Percentiles rank a stretch among this genome's conserved stretches.
Evolutionary conservation across 768 basidiomycete genomes (phyloP).

Genomic region (Hygrophoropsis aurantiaca): DNA sequence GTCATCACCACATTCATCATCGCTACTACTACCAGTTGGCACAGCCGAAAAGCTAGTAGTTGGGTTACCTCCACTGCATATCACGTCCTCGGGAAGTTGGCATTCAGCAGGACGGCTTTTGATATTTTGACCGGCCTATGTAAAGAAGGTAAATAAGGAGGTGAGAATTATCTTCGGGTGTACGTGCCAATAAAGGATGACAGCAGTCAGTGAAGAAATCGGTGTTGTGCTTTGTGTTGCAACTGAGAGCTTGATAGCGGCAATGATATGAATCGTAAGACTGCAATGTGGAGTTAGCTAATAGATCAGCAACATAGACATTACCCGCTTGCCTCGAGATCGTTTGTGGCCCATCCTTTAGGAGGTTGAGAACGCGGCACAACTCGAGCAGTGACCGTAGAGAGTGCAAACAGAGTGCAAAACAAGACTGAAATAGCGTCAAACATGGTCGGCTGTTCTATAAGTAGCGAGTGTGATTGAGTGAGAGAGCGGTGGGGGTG

Average conservation of each 20-base stretch:
- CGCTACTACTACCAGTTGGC: conserved; percentile 26
- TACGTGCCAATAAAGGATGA: conserved; percentile 60
- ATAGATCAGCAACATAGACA: conserved; percentile 2
- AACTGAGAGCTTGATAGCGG: conserved; percentile 60
- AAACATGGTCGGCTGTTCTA: conserved; percentile 25
- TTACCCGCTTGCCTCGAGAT: conserved; percentile 42
- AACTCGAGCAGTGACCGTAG: conserved; percentile 33
- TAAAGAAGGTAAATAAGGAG: conserved; percentile 1
- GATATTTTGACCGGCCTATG: conserved; percentile 52
- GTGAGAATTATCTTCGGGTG: conserved; percentile 4
- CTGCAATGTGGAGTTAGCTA: conserved; percentile 26
- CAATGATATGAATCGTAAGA: conserved; percentile 55
- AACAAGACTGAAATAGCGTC: conserved; percentile 32
- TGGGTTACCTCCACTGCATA: conserved; percentile 14
- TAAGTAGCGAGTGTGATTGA: conserved; percentile 25
- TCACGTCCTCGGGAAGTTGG: conserved; percentile 37
- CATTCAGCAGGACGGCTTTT: conserved; percentile 52
- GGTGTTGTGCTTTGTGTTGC: conserved; percentile 46
- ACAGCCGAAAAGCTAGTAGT: conserved; percentile 23
- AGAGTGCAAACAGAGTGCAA: conserved; percentile 43
- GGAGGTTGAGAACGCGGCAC: conserved; percentile 37
- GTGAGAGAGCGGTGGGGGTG: conserved; percentile 26
- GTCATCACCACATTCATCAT: conserved; percentile 35
- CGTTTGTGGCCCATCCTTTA: conserved; percentile 40
- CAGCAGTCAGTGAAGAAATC: conserved; percentile 69